Evolutionary conservation across 192 early-diverging fungal genomes (phyloP), one percentile per base, ranked within the genome.

Genomic region (Podila clonocystis): DNA sequence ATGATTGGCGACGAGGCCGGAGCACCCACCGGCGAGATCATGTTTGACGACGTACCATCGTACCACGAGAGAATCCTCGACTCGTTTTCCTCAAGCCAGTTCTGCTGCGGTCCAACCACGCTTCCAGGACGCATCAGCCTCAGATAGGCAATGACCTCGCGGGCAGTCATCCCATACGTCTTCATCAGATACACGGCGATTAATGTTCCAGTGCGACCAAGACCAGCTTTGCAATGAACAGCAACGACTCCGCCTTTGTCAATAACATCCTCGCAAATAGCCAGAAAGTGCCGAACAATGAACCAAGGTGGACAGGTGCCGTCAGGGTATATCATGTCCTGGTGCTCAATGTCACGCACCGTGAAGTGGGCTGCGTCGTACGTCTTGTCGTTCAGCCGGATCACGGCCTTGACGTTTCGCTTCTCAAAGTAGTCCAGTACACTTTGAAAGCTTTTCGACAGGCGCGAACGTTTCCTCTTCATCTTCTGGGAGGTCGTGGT

Each of bases 41-140:
- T 28, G 30, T 33, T 22, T 5, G 65, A 31, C 13, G 65, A 28
- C 41, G 49, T 17, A 0, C 63, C 45, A 50, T 65, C 41, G 2
- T 29, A 65, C 52, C 52, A 55, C 12, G 52, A 55, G 6, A 55
- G 75, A 5, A 79, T 71, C 52, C 41, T 30, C 33, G 58, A 57
- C 30, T 79, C 75, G 24, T 79, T 79, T 55, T 62, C 45, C 7
- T 86, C 73, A 15, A 93, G 70, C 68, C 88, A 93, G 75, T 93
- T 93, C 83, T 94, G 92, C 67, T 94, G 92, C 8, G 91, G 92
- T 2, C 92, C 92, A 0, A 94, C 91, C 1, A 94, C 92, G 41
- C 86, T 86, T 1, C 92, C 92, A 2, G 92, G 92, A 15, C 92
- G 71, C 70, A 94, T 82, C 49, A 93, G 74, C 52, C 92, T 70